Evolutionary conservation across 2,329 filamentous ascomycete genomes (phyloP), one percentile per base, ranked within the genome.

Genomic region (Leptodontidium sp.): DNA sequence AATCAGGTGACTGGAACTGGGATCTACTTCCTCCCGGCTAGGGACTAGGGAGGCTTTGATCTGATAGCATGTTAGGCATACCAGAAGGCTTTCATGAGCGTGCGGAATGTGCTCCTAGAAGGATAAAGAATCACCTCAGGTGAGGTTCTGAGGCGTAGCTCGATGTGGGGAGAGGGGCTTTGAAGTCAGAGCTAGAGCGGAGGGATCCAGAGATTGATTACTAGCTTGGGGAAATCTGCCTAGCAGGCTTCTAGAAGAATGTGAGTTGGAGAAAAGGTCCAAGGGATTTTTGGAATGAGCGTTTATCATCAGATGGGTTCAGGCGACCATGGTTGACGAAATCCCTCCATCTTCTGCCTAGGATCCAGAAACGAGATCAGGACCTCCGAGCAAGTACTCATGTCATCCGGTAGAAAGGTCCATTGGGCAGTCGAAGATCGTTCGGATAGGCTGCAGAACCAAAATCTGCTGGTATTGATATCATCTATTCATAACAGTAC

Each of bases 401-500:
- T n/a, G 35, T 35, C n/a, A 40, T 24, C 55, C 2, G 1, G 17
- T 24, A n/a, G 55, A 24, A 12, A 12, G 11, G 40, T 21, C 32
- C 35, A 24, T 2, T 7, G 17, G 7, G 12, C 49, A 12, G 21
- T 43, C 21, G 35, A 9, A 1, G 21, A 3, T 17, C 15, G 3
- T 43, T 6, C 21, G 57, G 11, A 24, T 9, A 4, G 4, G 15
- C 1, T 35, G 8, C 11, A 17, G 8, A 15, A 62, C 26, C 26
- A 35, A 50, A 50, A n/a, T 49, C 6, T 32, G 26, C 50, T 40
- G 21, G n/a, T 24, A 50, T 68, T 65, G 21, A 49, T 58, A 61
- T 65, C 67, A 50, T 67, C 64, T 67, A 65, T 35, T 67, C 64
- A 67, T 67, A 65, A 55, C 15, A 47, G 58, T 50, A 9, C 45